Conservation (phyloP, 2,329 filamentous ascomycete species). For the Penicillium sp. region DNA sequence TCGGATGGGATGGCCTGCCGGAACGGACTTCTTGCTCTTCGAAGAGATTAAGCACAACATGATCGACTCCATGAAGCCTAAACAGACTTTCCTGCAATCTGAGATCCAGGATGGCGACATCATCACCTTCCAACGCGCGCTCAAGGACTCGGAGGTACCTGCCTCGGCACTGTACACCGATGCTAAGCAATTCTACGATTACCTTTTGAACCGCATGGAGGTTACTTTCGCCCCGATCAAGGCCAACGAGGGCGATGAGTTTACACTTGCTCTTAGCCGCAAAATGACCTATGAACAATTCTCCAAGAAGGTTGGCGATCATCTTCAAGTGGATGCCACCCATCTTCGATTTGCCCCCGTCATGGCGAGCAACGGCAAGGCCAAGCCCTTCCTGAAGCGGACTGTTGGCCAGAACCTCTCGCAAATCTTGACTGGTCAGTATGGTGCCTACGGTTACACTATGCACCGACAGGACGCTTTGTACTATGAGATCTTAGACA, state of each 20-base stretch:
- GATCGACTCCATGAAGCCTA: constrained; percentile 93
- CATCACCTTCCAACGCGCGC: constrained; percentile 81
- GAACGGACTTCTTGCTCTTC: constrained; percentile 72
- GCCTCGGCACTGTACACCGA: constrained; percentile 60
- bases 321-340: constrained; percentile 75
- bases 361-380: constrained; percentile 72
- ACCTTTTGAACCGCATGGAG: constrained; percentile 78
- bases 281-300: constrained; percentile 91
- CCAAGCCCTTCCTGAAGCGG: constrained; percentile 77
- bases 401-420: constrained; percentile 69
- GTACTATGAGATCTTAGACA: constrained; percentile 91
- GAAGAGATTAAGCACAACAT: constrained; percentile 98
- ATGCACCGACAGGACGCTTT: constrained; percentile 73
- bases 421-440: constrained; percentile 75
- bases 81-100: constrained; percentile 83
- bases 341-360: constrained; percentile 92
- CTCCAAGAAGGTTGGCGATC: constrained; percentile 77
- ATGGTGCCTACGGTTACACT: constrained; percentile 69
- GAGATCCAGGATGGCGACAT: constrained; percentile 98
- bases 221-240: constrained; percentile 74
- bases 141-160: constrained; percentile 46
- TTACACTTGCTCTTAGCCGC: constrained; percentile 77
- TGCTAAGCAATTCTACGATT: constrained; percentile 88
- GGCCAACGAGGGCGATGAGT: constrained; percentile 60
- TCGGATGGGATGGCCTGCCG: constrained; percentile 83